Base-by-base conservation (phyloP, 768 basidiomycete species). In the Lyophyllum atratum region DNA sequence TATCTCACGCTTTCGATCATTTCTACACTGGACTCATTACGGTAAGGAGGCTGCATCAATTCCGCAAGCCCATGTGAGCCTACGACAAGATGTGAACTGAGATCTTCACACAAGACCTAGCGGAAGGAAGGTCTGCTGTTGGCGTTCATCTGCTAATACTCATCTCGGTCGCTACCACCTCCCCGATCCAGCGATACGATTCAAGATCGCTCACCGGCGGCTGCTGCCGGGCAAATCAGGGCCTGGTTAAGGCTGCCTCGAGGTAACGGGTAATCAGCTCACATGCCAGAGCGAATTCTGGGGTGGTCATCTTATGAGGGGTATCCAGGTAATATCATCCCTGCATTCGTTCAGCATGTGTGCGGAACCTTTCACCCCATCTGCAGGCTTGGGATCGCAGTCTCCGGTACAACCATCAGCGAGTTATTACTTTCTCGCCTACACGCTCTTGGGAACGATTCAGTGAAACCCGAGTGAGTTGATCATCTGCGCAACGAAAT, bases 1-100 rank as follows among this genome's bases (percentile, higher is more conserved):
- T 52, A 71, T 70, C 70, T 72, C 64, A 69, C 66, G 66, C 56
- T 60, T 68, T 66, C 68, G 61, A 66, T 68, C 63, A 68, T 59
- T 59, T 43, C 54, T 54, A 48, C 4, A 60, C 22, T 51, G 29
- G 52, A 58, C 67, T 64, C 55, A 59, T 55, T 56, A 66, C 67
- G 66, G 65, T 54, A 66, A 54, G 40, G 61, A 65, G 63, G 58
- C 58, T 54, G 66, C 67, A 70, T 72, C 69, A 63, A 61, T 63
- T 60, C 37, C 24, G 44, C 49, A 33, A 60, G 64, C 66, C 63
- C 60, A 52, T 60, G 55, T 56, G 57, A 34, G 46, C 33, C 45
- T 43, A 43, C 51, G 56, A 57, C 52, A 59, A 59, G 60, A 64
- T 64, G 53, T 44, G 56, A 64, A 61, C 49, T 51, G 46, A 56